Evolutionary conservation across 768 basidiomycete genomes (phyloP), one percentile per base, ranked within the genome.

Genomic region (Erythrobasidium yunnanense): DNA sequence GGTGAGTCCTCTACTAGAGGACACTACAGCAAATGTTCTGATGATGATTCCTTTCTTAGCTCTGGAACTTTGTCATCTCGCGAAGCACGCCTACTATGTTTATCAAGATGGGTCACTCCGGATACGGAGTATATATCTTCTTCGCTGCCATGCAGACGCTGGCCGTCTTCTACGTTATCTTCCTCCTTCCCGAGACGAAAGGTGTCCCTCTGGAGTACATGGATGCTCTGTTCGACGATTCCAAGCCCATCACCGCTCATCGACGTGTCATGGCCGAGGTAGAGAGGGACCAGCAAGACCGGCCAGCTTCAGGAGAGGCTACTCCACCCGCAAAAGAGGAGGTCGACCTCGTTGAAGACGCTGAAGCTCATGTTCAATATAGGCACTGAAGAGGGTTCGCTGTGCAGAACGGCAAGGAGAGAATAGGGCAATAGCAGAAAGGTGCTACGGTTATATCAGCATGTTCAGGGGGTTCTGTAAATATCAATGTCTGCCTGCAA

Each of bases 151-250:
- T 66, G 17, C 35, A 69, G 30, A 67, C 75, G 33, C 73, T 74
- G 47, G 52, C 71, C 17, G 76, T 79, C 30, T 80, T 80, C 70
- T 82, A 78, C 69, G 78, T 78, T 68, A 57, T 78, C 2, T 76
- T 58, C 33, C 42, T 58, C 23, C 33, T 58, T 5, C 56, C 56
- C 27, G 56, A 58, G 56, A 58, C 56, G 7, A 58, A 58, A 29
- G 56, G 56, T 42, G 33, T 58, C 29, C 42, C 56, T 20, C 23
- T 58, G 11, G 56, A 58, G 42, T 34, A 15, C 13, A 38, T 55
- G 34, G 34, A 38, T n/a, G 8, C 34, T 17, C 0, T 25, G n/a
- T 3, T 42, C 45, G 30, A 47, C 34, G 33, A 51, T 8, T 51
- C 11, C 49, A 51, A 51, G 23, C 23, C 49, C 8, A 51, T 25